Evolutionary conservation across 352 stramenopile species (phyloP).

Genomic region (Phytophthora lateralis): DNA sequence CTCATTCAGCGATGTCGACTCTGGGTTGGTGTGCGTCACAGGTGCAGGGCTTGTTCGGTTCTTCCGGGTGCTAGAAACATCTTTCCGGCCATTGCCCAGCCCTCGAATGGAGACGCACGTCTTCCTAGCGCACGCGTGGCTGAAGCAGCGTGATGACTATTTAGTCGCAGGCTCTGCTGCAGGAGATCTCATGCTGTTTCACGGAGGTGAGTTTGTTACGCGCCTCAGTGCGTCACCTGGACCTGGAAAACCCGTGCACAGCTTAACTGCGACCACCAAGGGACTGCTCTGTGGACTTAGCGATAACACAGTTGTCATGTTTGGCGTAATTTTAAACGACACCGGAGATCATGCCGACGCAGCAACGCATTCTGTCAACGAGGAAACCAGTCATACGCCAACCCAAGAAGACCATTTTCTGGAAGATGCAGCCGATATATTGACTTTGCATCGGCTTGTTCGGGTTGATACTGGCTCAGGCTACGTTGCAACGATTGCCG

Average conservation of each 20-base stretch:
- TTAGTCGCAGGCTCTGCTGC: constrained; percentile 83
- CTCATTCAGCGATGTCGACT: constrained; percentile 90
- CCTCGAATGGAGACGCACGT: constrained; percentile 70
- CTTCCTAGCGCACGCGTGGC: constrained; percentile 89
- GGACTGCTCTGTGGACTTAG: constrained; percentile 81
- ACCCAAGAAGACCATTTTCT: constrained; percentile 30
- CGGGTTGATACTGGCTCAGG: constrained; percentile 59
- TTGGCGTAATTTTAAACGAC: constrained; percentile 42
- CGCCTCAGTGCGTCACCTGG: constrained; percentile 62
- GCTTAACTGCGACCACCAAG: constrained; percentile 72
- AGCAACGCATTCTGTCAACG: constrained; percentile 23
- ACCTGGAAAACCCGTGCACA: constrained; percentile 50
- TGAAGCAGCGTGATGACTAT: constrained; percentile 91
- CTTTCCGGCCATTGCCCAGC: constrained; percentile 85
- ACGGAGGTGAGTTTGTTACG: constrained; percentile 71
- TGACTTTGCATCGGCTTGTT: constrained; percentile 64
- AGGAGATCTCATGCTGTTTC: constrained; percentile 90
- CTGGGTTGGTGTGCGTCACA: constrained; percentile 86
- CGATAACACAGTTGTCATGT: constrained; percentile 74
- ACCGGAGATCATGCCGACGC: constrained; percentile 32
- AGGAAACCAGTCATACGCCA: constrained; percentile 6
- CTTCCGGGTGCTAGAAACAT: constrained; percentile 90
- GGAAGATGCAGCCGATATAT: constrained; percentile 37
- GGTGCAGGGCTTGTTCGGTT: constrained; percentile 87
- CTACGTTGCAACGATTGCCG: constrained; percentile 55